Evolutionary conservation across 108 stramenopile genomes (phyloP).

Genomic region (Nitzschia palea): DNA sequence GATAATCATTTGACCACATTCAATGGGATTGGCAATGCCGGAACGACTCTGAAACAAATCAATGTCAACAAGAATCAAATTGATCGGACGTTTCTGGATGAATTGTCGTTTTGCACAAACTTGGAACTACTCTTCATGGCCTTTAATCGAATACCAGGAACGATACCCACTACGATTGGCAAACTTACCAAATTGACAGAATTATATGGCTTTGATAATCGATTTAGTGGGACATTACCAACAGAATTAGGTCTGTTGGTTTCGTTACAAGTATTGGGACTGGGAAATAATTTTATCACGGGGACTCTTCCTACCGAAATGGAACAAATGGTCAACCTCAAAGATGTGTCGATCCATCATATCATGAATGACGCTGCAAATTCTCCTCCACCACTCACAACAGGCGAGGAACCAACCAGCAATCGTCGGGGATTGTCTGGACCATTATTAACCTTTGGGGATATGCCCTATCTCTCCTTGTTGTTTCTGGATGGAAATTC

Average conservation of each 20-base stretch:
- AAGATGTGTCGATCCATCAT: constrained; percentile 41
- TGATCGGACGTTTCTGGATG: constrained; percentile 20
- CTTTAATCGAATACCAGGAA: constrained; percentile 18
- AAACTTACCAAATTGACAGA: constrained; percentile 36
- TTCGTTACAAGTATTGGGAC: constrained; percentile 2
- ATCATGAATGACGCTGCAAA: not conserved
- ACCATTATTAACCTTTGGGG: constrained; percentile 28
- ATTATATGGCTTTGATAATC: constrained; percentile 36
- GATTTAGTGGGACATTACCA: constrained; percentile 31
- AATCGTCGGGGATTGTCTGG: constrained; percentile 18
- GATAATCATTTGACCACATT: constrained; percentile 19
- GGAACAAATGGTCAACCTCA: constrained; percentile 40
- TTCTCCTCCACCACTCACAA: no score
- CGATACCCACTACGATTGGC: constrained; percentile 19
- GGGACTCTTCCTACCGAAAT: constrained; percentile 65
- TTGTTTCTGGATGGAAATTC: constrained; percentile 33
- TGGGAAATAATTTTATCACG: constrained; percentile 40
- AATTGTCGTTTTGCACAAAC: constrained; percentile 6
- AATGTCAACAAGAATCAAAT: constrained; percentile 28
- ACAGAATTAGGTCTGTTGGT: constrained; percentile 35
- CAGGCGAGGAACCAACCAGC: not conserved
- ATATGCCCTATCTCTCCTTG: constrained; percentile 20
- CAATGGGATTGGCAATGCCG: constrained; percentile 7
- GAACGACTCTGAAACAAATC: constrained; percentile 6
- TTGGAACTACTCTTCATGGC: constrained; percentile 13